Conservation (phyloP, 805 yeast genomes). For the Gaillardinia entomophila region DNA sequence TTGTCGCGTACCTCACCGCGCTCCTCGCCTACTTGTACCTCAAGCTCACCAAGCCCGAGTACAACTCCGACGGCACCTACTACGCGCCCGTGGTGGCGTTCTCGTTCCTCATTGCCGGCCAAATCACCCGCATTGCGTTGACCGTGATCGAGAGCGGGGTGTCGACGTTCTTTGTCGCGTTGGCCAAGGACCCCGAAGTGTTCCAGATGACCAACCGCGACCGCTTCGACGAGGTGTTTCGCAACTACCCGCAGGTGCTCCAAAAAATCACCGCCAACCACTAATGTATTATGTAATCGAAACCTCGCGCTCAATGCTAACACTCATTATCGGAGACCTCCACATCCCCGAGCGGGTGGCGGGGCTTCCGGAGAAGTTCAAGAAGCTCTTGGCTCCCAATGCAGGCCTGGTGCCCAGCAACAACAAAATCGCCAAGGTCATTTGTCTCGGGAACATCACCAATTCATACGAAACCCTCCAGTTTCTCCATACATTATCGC, state of each 20-base stretch:
- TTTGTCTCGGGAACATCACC: slow-evolving; percentile 80
- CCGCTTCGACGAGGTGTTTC: slow-evolving; percentile 56
- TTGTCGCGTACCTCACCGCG: slow-evolving; percentile 59
- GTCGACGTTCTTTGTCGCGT: slow-evolving; percentile 76
- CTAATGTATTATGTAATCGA: slow-evolving; percentile 4
- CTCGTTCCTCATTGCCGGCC: slow-evolving; percentile 66
- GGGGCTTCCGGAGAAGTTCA: slow-evolving; percentile 58
- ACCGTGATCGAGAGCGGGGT: slow-evolving; percentile 77
- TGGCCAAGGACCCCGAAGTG: slow-evolving; percentile 81
- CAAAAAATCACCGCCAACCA: slow-evolving; percentile 41
- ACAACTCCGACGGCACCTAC: slow-evolving; percentile 53
- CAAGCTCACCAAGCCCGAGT: slow-evolving; percentile 60
- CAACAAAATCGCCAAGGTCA: slow-evolving; percentile 74
- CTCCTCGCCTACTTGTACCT: slow-evolving; percentile 62
- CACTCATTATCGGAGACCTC: slow-evolving; percentile 80
- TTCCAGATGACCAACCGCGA: slow-evolving; percentile 68
- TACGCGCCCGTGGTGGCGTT: slow-evolving; percentile 74
- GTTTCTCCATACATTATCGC: slow-evolving; percentile 62
- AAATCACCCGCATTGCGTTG: slow-evolving; percentile 66
- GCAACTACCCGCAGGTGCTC: slow-evolving; percentile 64
- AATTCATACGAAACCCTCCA: slow-evolving; percentile 57
- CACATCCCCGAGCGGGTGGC: slow-evolving; percentile 84
- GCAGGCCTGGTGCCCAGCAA: slow-evolving; percentile 30
- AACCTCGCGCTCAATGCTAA: slow-evolving; percentile 21
- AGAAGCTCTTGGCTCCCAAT: slow-evolving; percentile 70